Evolutionary conservation across 2,329 filamentous ascomycete genomes (phyloP).

Genomic region (Fusarium sp.): DNA sequence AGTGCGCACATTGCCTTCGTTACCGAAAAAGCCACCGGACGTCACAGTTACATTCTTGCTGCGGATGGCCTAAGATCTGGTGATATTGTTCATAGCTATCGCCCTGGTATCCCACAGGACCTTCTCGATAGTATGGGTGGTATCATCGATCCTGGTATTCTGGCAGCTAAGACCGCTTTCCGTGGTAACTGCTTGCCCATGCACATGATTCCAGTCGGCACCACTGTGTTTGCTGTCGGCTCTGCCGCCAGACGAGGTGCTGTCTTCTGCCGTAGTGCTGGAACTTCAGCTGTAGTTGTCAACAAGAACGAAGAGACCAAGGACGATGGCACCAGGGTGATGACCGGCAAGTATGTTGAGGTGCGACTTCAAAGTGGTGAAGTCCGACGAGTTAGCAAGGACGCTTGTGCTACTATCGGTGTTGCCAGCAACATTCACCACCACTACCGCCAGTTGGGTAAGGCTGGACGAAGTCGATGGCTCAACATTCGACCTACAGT

Average conservation of each 20-base stretch:
- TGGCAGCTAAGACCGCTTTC: constrained; percentile 94
- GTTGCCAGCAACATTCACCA: constrained; percentile 93
- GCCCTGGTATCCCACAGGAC: constrained; percentile 87
- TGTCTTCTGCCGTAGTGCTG: constrained; percentile 94
- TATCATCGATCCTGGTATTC: constrained; percentile 90
- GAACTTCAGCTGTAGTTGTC: constrained; percentile 89
- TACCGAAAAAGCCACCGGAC: constrained; percentile 78
- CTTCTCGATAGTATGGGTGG: constrained; percentile 94
- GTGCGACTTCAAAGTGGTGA: constrained; percentile 94
- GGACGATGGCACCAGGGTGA: constrained; percentile 69
- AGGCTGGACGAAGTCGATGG: constrained; percentile 94
- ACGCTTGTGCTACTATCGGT: constrained; percentile 95
- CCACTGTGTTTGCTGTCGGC: constrained; percentile 90
- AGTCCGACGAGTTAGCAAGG: constrained; percentile 86
- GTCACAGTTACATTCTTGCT: constrained; percentile 93
- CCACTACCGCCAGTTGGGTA: constrained; percentile 91
- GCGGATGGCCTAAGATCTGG: constrained; percentile 93
- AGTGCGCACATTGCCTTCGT: constrained; percentile 93
- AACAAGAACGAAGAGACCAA: constrained; percentile 85
- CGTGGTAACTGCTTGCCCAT: constrained; percentile 94
- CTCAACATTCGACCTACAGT: constrained; percentile 95
- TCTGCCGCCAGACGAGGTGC: constrained; percentile 79
- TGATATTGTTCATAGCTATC: constrained; percentile 92
- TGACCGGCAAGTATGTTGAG: constrained; percentile 82
- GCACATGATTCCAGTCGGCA: constrained; percentile 96